Conservation (phyloP, 2,329 filamentous ascomycete genomes). For the Aspergillus bombycis region DNA sequence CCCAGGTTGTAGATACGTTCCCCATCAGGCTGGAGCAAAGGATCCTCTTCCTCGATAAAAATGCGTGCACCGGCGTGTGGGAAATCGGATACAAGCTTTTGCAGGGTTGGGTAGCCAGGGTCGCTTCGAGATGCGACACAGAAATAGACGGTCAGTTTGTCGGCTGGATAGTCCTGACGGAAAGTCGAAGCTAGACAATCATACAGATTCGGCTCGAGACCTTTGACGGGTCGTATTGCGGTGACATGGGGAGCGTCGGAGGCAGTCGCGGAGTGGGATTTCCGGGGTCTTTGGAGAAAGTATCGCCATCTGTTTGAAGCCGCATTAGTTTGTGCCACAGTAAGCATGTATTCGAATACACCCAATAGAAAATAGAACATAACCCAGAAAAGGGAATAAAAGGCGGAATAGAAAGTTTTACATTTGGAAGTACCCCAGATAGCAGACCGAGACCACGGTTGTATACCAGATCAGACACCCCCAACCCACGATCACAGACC, state of each 20-base stretch:
- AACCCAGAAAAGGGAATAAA: not conserved
- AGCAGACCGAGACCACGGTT: conserved; percentile 58
- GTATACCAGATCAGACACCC: conserved; percentile 58
- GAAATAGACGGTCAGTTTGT: conserved; percentile 77
- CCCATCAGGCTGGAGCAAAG: conserved; percentile 60
- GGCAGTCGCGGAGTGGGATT: conserved; percentile 43
- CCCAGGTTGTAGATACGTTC: conserved; percentile 66
- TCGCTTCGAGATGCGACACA: conserved; percentile 78
- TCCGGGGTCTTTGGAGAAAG: conserved; percentile 52
- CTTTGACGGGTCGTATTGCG: conserved; percentile 90
- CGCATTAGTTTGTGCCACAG: not conserved
- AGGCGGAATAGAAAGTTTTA: conserved; percentile 34
- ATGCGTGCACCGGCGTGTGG: conserved; percentile 71
- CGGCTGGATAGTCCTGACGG: conserved; percentile 74
- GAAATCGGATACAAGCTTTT: conserved; percentile 73
- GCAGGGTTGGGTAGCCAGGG: conserved; percentile 74
- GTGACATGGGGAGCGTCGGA: conserved; percentile 76
- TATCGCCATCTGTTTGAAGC: conserved; percentile 50
- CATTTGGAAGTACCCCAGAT: conserved; percentile 64
- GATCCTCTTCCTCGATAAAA: conserved; percentile 81
- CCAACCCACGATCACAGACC: conserved; percentile 50
- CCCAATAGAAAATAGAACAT: not conserved
- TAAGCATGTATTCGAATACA: not conserved
- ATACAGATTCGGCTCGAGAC: conserved; percentile 85
- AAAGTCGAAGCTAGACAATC: conserved; percentile 89